Conservation (phyloP, 768 basidiomycete species). For the Leccinum uliginosum region DNA sequence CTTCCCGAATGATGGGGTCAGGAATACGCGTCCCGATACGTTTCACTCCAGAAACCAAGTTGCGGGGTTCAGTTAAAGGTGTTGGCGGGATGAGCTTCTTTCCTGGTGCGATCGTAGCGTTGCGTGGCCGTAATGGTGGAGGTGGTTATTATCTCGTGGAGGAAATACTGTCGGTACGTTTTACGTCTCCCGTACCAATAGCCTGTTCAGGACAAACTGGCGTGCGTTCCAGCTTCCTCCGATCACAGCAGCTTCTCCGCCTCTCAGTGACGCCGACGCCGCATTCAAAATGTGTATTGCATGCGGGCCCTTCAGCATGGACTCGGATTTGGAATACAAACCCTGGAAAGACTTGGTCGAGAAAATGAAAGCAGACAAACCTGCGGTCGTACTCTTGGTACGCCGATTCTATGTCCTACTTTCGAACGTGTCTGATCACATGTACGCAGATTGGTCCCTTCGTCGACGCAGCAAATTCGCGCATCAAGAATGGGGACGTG, state of each 20-base stretch:
- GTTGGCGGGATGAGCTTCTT: slow-evolving; percentile 71
- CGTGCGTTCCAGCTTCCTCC: slow-evolving; percentile 53
- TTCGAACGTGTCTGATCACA: neutral
- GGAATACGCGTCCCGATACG: slow-evolving; percentile 66
- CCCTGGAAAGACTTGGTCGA: slow-evolving; percentile 63
- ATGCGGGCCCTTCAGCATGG: slow-evolving; percentile 83
- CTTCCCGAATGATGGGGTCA: slow-evolving; percentile 70
- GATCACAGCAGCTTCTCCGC: slow-evolving; percentile 42
- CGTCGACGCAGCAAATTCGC: slow-evolving; percentile 71
- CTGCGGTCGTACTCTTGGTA: slow-evolving; percentile 78
- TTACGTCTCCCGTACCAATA: neutral
- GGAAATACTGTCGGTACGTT: neutral
- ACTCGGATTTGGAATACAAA: slow-evolving; percentile 70
- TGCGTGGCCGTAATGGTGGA: slow-evolving; percentile 88
- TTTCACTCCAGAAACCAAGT: slow-evolving; percentile 60
- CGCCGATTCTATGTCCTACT: slow-evolving; percentile 7
- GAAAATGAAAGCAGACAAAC: slow-evolving; percentile 59
- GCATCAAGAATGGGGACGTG: slow-evolving; percentile 70
- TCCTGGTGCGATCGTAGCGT: slow-evolving; percentile 81
- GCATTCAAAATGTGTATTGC: slow-evolving; percentile 67
- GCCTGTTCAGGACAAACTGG: neutral
- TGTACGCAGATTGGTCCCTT: slow-evolving; percentile 81
- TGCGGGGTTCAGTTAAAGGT: slow-evolving; percentile 61
- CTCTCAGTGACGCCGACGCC: slow-evolving; percentile 31
- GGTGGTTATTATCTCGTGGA: slow-evolving; percentile 68